A percentile compares a stretch with the other conserved stretches of the same genome.
Conservation (phyloP, 306 rosid species). For the Fragaria nilgerrensis region DNA sequence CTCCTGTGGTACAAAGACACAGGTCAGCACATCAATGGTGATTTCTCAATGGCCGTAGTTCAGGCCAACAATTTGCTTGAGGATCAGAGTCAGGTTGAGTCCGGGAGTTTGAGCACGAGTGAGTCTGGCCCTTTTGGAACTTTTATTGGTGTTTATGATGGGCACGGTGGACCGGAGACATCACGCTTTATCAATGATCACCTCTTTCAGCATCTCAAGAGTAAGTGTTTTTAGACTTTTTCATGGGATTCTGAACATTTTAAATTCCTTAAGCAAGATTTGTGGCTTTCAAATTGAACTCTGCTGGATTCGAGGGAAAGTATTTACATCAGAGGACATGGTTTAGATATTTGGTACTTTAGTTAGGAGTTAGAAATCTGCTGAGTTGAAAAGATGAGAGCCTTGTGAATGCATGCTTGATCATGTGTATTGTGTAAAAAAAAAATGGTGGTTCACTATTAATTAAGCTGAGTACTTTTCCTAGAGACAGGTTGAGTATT, state of each 20-base stretch:
- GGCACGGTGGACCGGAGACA: conserved; percentile 59
- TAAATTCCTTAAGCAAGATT: background rate
- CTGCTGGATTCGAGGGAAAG: background rate
- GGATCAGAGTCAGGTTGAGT: conserved; percentile 61
- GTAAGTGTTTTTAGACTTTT: conserved; percentile 29
- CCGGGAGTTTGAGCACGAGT: conserved; percentile 40
- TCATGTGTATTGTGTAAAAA: background rate
- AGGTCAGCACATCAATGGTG: conserved; percentile 49
- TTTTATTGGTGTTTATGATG: conserved; percentile 52
- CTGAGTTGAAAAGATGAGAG: background rate
- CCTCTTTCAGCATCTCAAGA: conserved; percentile 51
- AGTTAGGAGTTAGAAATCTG: background rate
- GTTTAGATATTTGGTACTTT: background rate
- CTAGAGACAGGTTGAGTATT: background rate
- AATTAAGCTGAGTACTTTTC: background rate
- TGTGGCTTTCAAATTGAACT: background rate
- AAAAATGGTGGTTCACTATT: background rate
- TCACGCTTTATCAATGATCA: conserved; percentile 47
- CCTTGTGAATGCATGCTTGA: background rate
- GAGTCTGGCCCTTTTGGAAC: conserved; percentile 51
- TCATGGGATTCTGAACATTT: background rate
- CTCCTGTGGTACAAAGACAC: conserved; percentile 54
- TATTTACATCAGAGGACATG: background rate
- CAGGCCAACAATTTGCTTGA: conserved; percentile 61
- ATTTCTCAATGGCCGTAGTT: conserved; percentile 53